Evolutionary conservation across 2,329 filamentous ascomycete genomes (phyloP), one percentile per base, ranked within the genome.

Genomic region (Aureobasidium sp.): DNA sequence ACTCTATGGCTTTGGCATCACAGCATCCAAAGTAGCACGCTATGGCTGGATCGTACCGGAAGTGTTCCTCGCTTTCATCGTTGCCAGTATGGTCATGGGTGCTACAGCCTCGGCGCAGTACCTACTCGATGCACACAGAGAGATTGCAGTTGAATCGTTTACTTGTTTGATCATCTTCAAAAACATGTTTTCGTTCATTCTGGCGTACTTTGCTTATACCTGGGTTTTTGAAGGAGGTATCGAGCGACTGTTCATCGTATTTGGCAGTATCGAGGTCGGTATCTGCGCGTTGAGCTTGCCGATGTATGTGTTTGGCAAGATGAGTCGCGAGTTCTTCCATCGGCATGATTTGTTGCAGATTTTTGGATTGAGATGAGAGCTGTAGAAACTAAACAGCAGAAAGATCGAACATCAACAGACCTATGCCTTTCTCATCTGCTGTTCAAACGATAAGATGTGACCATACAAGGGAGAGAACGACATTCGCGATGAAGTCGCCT

Each of bases 141-240:
- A 93, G 64, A 84, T 96, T 62, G 85, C 90, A 1, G 84, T 96
- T 52, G 92, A 97, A 75, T 89, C 86, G 6, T 96, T 96, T 72
- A 96, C 91, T 0, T 90, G 90, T 74, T 83, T 94, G 72, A 83
- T 96, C 66, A 86, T 96, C 59, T 96, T 97, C 80, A 97, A 97
- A 76, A 96, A 97, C 74, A 83, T 97, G 65, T 96, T 97, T 77
- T 89, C 87, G 65, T 97, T 95, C 69, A 84, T 86, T 6, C 78
- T 97, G 61, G 96, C 92, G 0, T 95, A 87, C 72, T 88, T 84
- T 67, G 91, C 90, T 0, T 96, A 90, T 69, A 80, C 91, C 62
- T 97, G 93, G 92, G 80, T 96, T 29, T 80, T 88, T 9, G 66
- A 76, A 1, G 71, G 72, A 9, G 84, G 84, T 2, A 83, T 86